Conservation (phyloP, 768 basidiomycete genomes). For the Daedaleopsis sinensis region DNA sequence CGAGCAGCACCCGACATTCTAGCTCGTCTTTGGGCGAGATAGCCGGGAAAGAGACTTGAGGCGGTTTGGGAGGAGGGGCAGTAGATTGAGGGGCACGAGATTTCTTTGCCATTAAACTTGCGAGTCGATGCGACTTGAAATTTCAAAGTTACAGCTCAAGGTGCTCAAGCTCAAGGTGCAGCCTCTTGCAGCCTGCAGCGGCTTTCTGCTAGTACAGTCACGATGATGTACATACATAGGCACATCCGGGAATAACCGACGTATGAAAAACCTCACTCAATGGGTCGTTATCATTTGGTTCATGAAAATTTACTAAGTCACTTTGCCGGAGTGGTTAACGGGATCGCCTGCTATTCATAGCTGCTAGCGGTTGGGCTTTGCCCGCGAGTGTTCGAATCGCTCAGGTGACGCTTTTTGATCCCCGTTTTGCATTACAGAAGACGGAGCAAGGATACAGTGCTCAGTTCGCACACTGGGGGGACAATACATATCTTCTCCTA, state of each 20-base stretch:
- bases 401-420: conserved; percentile 53
- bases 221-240: not conserved
- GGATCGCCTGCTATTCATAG: conserved; percentile 46
- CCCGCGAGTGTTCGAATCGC: conserved; percentile 66
- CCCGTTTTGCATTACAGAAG: too few species aligned
- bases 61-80: not conserved
- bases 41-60: conserved; percentile 43
- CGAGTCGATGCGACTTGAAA: too few species aligned
- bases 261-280: too few species aligned
- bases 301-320: conserved; percentile 59
- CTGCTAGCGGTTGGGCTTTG: conserved; percentile 59
- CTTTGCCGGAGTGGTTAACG: conserved; percentile 96
- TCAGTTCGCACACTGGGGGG: too few species aligned
- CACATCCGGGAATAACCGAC: not conserved
- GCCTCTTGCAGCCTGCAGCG: too few species aligned
- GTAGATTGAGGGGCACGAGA: not conserved
- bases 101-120: conserved; percentile 18
- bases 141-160: too few species aligned
- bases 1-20: conserved; percentile 50
- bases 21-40: conserved; percentile 49
- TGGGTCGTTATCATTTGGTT: too few species aligned
- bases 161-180: too few species aligned
- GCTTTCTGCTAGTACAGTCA: too few species aligned
- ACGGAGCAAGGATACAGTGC: too few species aligned
- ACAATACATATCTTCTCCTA: too few species aligned